Percentiles rank a stretch among this genome's conserved stretches.
phyloP scores from a whole-genome alignment of 805 yeast genomes.

The Sugiyamaella boreocaroliniensis region DNA sequence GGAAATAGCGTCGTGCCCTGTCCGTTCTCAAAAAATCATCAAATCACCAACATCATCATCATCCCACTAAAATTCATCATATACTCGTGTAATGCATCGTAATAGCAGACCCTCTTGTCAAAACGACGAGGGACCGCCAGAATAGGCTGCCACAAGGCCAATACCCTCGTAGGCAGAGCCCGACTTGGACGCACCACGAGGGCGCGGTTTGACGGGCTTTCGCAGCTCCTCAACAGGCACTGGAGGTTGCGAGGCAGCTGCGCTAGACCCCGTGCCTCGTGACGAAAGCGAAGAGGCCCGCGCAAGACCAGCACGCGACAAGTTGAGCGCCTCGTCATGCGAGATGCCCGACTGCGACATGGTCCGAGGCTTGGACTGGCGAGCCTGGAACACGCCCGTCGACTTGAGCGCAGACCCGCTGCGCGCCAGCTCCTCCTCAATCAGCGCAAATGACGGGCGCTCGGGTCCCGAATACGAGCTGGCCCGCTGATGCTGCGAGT shows the following conservation, averaged over 20 bases:
- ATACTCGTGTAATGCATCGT: background rate
- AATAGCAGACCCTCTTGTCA: background rate
- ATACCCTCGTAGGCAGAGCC: constrained; percentile 26
- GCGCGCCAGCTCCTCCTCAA: background rate
- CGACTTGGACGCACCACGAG: constrained; percentile 8
- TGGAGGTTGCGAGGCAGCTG: background rate
- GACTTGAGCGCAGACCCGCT: background rate
- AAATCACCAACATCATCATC: too few species aligned
- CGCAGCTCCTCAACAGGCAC: background rate
- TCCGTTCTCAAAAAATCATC: too few species aligned
- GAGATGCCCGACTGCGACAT: constrained; percentile 25
- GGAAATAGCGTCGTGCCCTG: too few species aligned
- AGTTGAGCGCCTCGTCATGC: constrained; percentile 34
- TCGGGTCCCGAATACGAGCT: constrained; percentile 3
- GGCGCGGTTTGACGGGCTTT: constrained; percentile 1
- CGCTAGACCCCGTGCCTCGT: background rate
- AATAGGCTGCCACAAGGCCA: constrained; percentile 34
- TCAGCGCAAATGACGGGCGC: background rate
- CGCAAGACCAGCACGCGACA: constrained; percentile 26
- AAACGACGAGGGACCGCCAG: constrained; percentile 30
- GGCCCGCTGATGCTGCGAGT: constrained; percentile 1
- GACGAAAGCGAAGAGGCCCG: constrained; percentile 2
- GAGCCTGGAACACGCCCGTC: background rate
- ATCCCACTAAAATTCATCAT: background rate
- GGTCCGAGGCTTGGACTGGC: constrained; percentile 15